These are phyloP conservation scores for Limnomonas spitsbergensis DNA, from an alignment of 139 green algal species.

Conservation along the genomic window DNA sequence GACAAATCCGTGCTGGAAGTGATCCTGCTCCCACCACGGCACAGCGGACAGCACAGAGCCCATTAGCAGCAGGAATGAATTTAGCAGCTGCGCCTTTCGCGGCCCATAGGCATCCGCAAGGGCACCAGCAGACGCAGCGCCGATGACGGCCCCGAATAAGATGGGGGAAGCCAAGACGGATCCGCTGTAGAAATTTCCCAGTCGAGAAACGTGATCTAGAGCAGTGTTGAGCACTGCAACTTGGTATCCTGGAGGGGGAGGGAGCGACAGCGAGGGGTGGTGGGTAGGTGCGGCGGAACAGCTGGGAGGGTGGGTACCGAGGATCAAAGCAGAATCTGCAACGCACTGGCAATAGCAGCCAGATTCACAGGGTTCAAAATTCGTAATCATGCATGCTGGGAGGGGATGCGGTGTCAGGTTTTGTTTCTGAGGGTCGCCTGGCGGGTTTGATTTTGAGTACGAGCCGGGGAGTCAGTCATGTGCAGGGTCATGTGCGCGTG, in stretches of 20 bases:
- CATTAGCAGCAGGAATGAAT: neutral
- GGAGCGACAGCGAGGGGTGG: neutral
- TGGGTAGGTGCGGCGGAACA: too few species aligned
- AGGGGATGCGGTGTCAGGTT: neutral
- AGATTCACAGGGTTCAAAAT: too few species aligned
- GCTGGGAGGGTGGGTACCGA: too few species aligned
- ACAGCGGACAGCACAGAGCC: neutral
- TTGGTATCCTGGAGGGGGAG: neutral
- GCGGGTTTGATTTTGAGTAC: too few species aligned
- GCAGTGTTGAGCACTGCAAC: conserved; percentile 8
- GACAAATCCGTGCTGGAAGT: neutral
- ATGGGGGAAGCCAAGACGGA: neutral
- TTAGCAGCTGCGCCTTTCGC: neutral
- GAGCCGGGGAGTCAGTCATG: too few species aligned
- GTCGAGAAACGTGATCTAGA: neutral
- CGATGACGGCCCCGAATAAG: neutral
- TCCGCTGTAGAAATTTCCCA: neutral
- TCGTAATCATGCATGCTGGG: too few species aligned
- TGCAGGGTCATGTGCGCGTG: too few species aligned
- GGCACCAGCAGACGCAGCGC: neutral
- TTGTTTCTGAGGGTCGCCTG: too few species aligned
- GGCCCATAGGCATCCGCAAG: neutral
- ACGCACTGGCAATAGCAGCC: too few species aligned
- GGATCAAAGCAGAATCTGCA: too few species aligned
- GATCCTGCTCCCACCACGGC: neutral